A percentile compares a stretch with the other conserved stretches of the same genome.
Evolutionary conservation across 2,329 filamentous ascomycete genomes (phyloP).

Genomic region (Magnaporthiopsis rhizophila): DNA sequence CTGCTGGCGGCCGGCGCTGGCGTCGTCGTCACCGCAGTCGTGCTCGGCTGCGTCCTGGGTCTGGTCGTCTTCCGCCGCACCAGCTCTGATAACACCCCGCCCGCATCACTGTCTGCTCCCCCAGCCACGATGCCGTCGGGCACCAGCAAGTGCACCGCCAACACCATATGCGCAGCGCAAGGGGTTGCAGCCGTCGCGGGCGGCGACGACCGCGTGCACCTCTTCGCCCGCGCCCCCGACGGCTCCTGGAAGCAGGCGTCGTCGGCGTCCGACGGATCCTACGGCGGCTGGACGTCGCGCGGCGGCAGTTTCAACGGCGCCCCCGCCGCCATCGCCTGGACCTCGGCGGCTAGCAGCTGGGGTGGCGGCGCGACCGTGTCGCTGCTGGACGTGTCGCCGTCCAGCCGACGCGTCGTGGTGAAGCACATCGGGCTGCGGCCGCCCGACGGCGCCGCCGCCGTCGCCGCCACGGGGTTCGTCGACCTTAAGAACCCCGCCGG

Average conservation of each 20-base stretch:
- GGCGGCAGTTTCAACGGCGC: background rate
- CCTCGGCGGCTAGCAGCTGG: background rate
- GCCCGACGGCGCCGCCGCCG: background rate
- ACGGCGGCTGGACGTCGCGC: background rate
- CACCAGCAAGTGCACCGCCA: background rate
- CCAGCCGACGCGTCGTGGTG: background rate
- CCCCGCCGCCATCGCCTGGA: conserved; percentile 1
- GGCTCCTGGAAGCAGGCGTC: conserved; percentile 1
- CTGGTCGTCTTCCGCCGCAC: background rate
- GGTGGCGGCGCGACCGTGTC: background rate
- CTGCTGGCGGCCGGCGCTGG: background rate
- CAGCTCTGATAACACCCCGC: background rate
- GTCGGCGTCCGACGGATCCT: background rate
- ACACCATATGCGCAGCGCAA: background rate
- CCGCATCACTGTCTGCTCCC: background rate
- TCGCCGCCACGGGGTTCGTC: background rate
- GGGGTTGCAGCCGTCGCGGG: background rate
- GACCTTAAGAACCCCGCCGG: too few relatives aligned
- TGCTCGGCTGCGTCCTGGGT: background rate
- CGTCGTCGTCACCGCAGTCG: background rate
- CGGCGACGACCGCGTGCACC: background rate
- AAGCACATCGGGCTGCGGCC: background rate
- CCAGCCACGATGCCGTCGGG: background rate
- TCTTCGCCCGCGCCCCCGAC: conserved; percentile 3
- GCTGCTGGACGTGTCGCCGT: background rate